Base-by-base conservation (phyloP, 768 basidiomycete genomes). In the Serendipita sp. region DNA sequence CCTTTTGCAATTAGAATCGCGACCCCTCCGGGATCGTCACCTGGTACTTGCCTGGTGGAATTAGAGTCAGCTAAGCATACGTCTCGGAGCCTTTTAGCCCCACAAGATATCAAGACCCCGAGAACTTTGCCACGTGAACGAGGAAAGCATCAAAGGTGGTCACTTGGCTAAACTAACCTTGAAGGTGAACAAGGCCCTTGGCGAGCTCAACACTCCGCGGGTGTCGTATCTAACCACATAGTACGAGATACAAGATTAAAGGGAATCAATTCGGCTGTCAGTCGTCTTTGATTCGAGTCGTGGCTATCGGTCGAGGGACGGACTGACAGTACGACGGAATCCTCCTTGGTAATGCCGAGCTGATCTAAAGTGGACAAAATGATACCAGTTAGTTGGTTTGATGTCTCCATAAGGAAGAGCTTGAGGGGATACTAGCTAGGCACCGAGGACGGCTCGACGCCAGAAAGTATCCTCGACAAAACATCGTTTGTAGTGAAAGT, bases 131-230 rank as follows among this genome's bases (percentile, higher is more conserved):
- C 38, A 41, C 38, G 13, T 41, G 38, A 41, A 41, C 24, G 24
- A 24, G 24, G 24, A 24, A 24, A 24, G 24, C 24, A 24, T 24
- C 24, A 24, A 24, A 24, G 24, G 24, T 24, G 24, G 24, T 24
- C 24, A 24, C 38, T 41, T 41, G 38, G n/a, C 41, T 2, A n/a
- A 28, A 56, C 67, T 28, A 64, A 75, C 75, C 63, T 88, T 83
- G 81, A 98, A 96, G 78, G 91, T 99, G 78, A 89, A 98, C 48
- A 93, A 80, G 1, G 92, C 91, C 66, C 96, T 83, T 64, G 96
- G 94, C 24, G 92, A 83, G 2, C 89, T 92, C 78, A 98, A 97
- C 16, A 97, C 77, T 8, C 96, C 95, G 65, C 86, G 82, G 1
- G 86, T 78, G 72, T 99, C 96, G 73, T 98, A 99, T 67, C 88